Evolutionary conservation across 1,139 yeast genomes (phyloP), one percentile per base, ranked within the genome.

Genomic region (Entelexis paramagnoliae): DNA sequence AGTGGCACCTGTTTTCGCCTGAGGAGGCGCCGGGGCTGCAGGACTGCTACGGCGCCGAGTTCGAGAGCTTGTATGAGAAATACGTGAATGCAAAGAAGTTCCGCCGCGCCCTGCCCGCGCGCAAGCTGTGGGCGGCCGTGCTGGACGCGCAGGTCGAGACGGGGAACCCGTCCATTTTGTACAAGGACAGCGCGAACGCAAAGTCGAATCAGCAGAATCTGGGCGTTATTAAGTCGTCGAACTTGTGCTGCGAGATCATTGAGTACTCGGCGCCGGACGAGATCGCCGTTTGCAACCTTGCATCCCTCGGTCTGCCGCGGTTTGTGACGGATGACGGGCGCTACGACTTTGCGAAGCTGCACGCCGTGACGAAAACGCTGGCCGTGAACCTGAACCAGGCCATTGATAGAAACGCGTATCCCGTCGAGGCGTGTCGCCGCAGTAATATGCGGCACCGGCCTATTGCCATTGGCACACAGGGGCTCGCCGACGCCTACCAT

Each of bases 401-500:
- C 56, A 85, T 86, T 58, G 94, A 86, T 68, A 76, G 81, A 57
- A 84, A 84, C 63, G 75, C 69, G 65, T 86, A 86, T 64, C 95
- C 95, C 2, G 80, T 84, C 30, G 76, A 74, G 54, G 79, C 78
- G 58, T 85, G 95, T 11, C 70, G 73, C 61, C 62, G 62, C 26
- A 82, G 93, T 43, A 86, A 86, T 65, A 70, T 78, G 72, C 76
- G 77, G 62, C 83, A 86, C 66, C 74, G 95, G 63, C 95, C 95
- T 30, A 79, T 86, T 61, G 94, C 95, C 11, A 68, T 86, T 42
- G 95, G 95, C 59, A 93, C 86, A 8, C 94, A 86, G 68, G 95
- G 95, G 53, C 73, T 86, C 49, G 95, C 95, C 32, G 95, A 86
- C 64, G 73, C 83, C 13, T 86, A 83, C 65, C 74, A 83, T 74